These are phyloP conservation scores for Pyrrhoderma noxium DNA, from an alignment of 1,284 basidiomycete genomes.

Conservation along the genomic window DNA sequence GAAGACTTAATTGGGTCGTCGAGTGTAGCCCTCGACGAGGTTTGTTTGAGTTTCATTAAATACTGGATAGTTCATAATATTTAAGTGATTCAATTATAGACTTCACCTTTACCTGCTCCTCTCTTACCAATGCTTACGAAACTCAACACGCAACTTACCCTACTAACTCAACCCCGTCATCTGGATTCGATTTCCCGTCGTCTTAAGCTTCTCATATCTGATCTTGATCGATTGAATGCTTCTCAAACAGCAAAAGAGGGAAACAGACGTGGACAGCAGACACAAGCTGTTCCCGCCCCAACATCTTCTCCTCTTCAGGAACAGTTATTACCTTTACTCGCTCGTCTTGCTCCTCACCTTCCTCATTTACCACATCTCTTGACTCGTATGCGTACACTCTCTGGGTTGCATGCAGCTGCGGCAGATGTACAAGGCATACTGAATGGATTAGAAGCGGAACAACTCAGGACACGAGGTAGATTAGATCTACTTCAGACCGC, in stretches of 20 bases:
- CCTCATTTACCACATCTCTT: conserved; percentile 92
- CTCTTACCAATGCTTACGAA: conserved; percentile 76
- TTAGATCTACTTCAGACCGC: conserved; percentile 65
- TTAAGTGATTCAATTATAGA: conserved; percentile 29
- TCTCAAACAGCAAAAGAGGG: conserved; percentile 19
- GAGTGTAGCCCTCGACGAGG: conserved; percentile 66
- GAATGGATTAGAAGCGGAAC: conserved; percentile 64
- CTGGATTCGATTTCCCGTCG: conserved; percentile 94
- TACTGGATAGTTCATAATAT: background rate
- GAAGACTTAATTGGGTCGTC: conserved; percentile 77
- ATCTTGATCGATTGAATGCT: conserved; percentile 77
- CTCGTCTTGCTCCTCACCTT: conserved; percentile 78
- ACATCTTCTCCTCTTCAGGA: conserved; percentile 43
- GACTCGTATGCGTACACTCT: conserved; percentile 77
- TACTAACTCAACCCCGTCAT: conserved; percentile 93
- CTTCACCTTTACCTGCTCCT: conserved; percentile 68
- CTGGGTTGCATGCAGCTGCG: conserved; percentile 77
- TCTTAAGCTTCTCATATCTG: conserved; percentile 86
- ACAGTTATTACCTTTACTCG: conserved; percentile 67
- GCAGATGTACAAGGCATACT: conserved; percentile 69
- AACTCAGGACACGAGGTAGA: conserved; percentile 52
- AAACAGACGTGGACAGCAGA: conserved; percentile 30
- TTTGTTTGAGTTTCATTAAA: conserved; percentile 25
- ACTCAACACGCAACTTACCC: conserved; percentile 77
- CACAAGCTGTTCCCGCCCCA: conserved; percentile 27